Evolutionary conservation across 257 asterid genomes (phyloP).

Genomic region (Coffea canephora): DNA sequence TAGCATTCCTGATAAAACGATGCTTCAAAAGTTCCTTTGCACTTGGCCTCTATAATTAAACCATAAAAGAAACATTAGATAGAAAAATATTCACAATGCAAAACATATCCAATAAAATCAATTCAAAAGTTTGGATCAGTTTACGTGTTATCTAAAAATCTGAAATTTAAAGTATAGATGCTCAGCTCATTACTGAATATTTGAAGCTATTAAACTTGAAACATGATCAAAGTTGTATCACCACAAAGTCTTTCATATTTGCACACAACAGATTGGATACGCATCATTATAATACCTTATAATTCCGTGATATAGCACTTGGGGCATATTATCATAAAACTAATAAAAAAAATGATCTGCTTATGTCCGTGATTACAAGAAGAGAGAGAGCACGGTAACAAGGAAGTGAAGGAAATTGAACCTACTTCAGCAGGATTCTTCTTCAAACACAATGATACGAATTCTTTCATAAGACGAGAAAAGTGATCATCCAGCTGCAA

Average conservation of each 20-base stretch:
- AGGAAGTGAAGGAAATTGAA: conserved; percentile 21
- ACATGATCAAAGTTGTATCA: neutral
- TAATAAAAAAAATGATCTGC: neutral
- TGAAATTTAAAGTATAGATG: neutral
- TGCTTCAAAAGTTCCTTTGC: conserved; percentile 95
- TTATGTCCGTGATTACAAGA: neutral
- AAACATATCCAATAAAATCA: neutral
- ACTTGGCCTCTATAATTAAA: conserved; percentile 70
- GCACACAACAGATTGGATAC: neutral
- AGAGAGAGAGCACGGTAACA: conserved; percentile 10
- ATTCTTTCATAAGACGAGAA: conserved; percentile 93
- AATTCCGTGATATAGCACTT: neutral
- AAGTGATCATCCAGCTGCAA: conserved; percentile 98
- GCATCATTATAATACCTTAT: neutral
- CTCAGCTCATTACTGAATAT: neutral
- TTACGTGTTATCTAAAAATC: neutral
- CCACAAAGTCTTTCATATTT: neutral
- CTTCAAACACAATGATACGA: conserved; percentile 81
- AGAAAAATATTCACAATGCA: neutral
- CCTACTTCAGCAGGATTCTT: conserved; percentile 91
- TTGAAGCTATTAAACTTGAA: neutral
- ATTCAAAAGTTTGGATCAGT: neutral
- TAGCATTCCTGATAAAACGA: conserved; percentile 82
- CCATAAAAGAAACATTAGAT: conserved; percentile 10
- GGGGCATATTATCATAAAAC: neutral